Percentiles rank a stretch among this genome's conserved stretches.
Conservation (phyloP, 1,284 basidiomycete species). For the Megacollybia platyphylla region DNA sequence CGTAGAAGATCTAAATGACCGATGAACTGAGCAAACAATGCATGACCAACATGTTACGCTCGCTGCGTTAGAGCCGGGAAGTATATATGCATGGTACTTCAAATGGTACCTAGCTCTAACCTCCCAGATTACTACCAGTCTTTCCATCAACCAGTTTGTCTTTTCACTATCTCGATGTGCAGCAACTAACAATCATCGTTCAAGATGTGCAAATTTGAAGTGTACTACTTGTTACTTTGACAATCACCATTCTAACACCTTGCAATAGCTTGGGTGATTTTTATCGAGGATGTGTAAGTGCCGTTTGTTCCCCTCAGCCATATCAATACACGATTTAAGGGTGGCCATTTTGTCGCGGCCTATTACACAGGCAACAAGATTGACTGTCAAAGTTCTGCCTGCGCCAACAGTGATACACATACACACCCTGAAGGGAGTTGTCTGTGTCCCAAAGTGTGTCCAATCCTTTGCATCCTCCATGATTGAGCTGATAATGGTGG, state of each 20-base stretch:
- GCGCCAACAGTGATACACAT: slow-evolving; percentile 29
- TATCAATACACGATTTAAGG: slow-evolving; percentile 1
- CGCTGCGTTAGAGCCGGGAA: neutral
- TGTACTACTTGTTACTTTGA: slow-evolving; percentile 13
- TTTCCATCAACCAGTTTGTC: too few species aligned
- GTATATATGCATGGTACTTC: neutral
- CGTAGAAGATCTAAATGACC: neutral
- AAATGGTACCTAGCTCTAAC: neutral
- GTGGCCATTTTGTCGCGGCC: neutral
- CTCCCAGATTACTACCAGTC: neutral
- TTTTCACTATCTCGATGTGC: too few species aligned
- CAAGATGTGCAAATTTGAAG: slow-evolving; percentile 31
- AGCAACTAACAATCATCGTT: neutral
- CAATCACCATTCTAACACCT: neutral
- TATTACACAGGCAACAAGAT: slow-evolving; percentile 31
- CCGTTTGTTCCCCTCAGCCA: slow-evolving; percentile 2
- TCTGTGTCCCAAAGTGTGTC: slow-evolving; percentile 5
- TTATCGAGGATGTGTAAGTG: slow-evolving; percentile 49
- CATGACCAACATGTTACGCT: neutral
- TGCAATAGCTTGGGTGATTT: slow-evolving; percentile 41
- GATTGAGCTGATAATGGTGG: neutral
- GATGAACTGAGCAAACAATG: neutral
- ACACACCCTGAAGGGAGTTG: slow-evolving; percentile 26
- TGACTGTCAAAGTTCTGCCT: slow-evolving; percentile 27
- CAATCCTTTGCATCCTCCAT: neutral